Base-by-base conservation (phyloP, 345 rosid genomes). In the Populus ilicifolia region DNA sequence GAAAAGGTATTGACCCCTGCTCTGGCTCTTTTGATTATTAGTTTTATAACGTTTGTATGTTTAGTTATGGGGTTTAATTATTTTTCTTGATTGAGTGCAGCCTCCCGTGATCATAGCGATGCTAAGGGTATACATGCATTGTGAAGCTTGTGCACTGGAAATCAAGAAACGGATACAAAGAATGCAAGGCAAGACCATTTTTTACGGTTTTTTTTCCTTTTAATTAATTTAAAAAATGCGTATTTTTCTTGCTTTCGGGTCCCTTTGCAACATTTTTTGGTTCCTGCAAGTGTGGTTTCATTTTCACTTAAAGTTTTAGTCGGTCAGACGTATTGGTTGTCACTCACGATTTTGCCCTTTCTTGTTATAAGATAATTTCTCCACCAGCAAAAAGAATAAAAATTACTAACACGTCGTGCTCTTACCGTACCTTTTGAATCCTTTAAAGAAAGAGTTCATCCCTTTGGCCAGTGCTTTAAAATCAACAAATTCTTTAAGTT, bases 101-200 rank as follows among this genome's bases (percentile, higher is more conserved):
- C 91, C 93, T 44, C 88, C 85, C 35, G 92, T 85, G 72, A 81
- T 91, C 48, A 85, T 80, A 6, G 93, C 92, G 85, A 91, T 92
- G 64, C 87, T 96, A 4, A 87, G 79, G 78, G 97, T 92, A 52
- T 87, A 87, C 85, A 96, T 96, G 99, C 98, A 96, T 72, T 96
- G 99, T 64, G 99, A 96, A 67, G 98, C 94, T 62, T 96, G 99
- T 82, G 90, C 98, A 17, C 88, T 85, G 78, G 93, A 72, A 80
- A 91, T 92, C 84, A 89, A 92, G 90, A 96, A 93, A 88, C 92
- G 97, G 79, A 94, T 96, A 81, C 88, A 70, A 77, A 85, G 88
- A 80, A 93, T 96, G 97, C 88, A 94, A 90, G 99, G 99, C 87
- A 56, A 14, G 80, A 8, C 2, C 38, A 23, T 64, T 64, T 50